A percentile compares a stretch with the other conserved stretches of the same genome.
Conservation (phyloP, 345 rosid genomes). For the Eutrema heterophyllum region DNA sequence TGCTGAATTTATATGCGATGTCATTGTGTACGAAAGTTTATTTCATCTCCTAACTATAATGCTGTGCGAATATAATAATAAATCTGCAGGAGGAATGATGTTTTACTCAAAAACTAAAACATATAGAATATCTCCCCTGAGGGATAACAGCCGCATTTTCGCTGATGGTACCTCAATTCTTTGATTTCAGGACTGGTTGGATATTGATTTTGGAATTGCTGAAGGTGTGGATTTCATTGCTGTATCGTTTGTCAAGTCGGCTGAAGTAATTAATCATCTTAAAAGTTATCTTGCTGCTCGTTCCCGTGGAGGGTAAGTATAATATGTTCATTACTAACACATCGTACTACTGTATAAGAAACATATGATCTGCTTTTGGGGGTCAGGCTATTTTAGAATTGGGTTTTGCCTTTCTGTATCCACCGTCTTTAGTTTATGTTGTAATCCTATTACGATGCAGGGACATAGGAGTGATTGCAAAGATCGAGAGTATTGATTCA, state of each 20-base stretch:
- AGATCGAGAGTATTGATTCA: constrained; percentile 94
- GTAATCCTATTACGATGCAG: constrained; percentile 33
- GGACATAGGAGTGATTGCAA: constrained; percentile 87
- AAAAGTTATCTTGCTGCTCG: constrained; percentile 95
- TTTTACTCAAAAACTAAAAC: neutral
- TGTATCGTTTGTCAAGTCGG: constrained; percentile 96
- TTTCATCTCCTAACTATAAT: neutral
- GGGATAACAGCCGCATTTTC: neutral
- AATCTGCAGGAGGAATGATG: neutral
- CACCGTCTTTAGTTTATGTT: neutral
- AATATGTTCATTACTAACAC: neutral
- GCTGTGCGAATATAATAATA: neutral
- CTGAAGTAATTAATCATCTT: constrained; percentile 94
- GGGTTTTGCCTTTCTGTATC: neutral
- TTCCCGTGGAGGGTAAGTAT: constrained; percentile 61
- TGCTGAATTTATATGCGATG: neutral
- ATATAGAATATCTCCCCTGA: neutral
- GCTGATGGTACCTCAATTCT: neutral
- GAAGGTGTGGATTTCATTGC: constrained; percentile 98
- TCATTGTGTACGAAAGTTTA: neutral
- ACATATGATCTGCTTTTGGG: neutral
- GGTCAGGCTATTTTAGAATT: neutral
- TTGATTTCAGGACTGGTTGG: constrained; percentile 88
- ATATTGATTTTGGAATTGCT: constrained; percentile 96
- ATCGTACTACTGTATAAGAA: neutral